phyloP scores from a whole-genome alignment of 2,329 filamentous ascomycete species.

The Lasiodiplodia hormozganensis region DNA sequence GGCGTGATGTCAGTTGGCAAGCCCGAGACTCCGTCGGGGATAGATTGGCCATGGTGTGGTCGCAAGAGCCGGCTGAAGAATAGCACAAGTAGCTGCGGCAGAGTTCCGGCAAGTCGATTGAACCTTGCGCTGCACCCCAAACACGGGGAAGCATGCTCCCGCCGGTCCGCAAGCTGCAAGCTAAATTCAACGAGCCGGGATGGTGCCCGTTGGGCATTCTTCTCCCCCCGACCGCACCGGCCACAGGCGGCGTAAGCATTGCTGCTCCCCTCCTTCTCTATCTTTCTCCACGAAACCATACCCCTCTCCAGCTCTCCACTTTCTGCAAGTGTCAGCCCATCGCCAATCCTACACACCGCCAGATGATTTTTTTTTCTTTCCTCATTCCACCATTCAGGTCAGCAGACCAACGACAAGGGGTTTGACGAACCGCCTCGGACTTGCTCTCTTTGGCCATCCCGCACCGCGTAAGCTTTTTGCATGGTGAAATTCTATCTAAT shows the following conservation, averaged over 20 bases:
- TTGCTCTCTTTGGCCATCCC: slow-evolving; percentile 5
- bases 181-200: neutral
- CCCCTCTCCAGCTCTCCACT: neutral
- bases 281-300: neutral
- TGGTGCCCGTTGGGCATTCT: neutral
- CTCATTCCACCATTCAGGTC: neutral
- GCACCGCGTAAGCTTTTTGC: neutral
- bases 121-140: slow-evolving; percentile 1
- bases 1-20: neutral
- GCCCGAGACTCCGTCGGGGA: neutral
- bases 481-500: neutral
- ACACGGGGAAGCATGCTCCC: slow-evolving; percentile 14
- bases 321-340: slow-evolving; percentile 9
- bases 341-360: slow-evolving; percentile 1
- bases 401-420: neutral
- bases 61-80: neutral
- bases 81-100: neutral
- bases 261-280: neutral
- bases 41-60: slow-evolving; percentile 1
- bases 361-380: neutral
- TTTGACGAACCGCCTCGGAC: neutral
- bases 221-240: neutral
- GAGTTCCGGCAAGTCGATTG: neutral
- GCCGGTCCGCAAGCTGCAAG: slow-evolving; percentile 16
- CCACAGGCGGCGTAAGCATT: slow-evolving; percentile 1